Base-by-base conservation (phyloP, 2,329 filamentous ascomycete species). In the Stagonosporopsis cucurbitacearum region DNA sequence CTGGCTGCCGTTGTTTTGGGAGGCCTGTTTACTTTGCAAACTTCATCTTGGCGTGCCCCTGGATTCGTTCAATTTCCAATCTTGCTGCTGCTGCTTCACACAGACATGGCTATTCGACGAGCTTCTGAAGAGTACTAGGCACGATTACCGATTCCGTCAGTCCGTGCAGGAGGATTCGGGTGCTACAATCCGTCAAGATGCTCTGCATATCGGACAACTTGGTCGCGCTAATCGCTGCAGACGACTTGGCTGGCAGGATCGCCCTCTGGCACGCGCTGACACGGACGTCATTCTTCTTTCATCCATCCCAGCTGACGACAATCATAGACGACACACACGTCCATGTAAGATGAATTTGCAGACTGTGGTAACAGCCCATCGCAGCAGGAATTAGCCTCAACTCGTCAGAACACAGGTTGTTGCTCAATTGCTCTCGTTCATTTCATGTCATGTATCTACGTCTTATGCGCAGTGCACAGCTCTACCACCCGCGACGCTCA, bases 1-100 rank as follows among this genome's bases (percentile, higher is more conserved):
- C 36, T 42, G 13, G 32, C 30, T 26, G 30, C 23, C 6, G 7
- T 23, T 43, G 47, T 42, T 19, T 19, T 30, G 32, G 41, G 13
- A 43, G 46, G 15, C 73, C 77, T 53, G 19, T n/a, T 48, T 72
- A 86, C 84, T 86, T 86, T 73, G 84, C 84, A 69, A 86, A 86
- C 75, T 86, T 86, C 84, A 86, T 86, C 30, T 22, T 50, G 50
- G 49, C 43, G 36, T 39, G 12, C 54, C 37, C n/a, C n/a, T n/a
- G n/a, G n/a, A n/a, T n/a, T n/a, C n/a, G n/a, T n/a, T n/a, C n/a
- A n/a, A n/a, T n/a, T n/a, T n/a, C n/a, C n/a, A n/a, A n/a, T n/a
- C n/a, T n/a, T n/a, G 22, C 50, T 20, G 33, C n/a, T n/a, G 20
- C 30, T 12, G n/a, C 25, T n/a, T 20, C 22, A 42, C 42, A 32